phyloP scores from a whole-genome alignment of 371 early-diverging fungal genomes.

The Mortierella sp. region DNA sequence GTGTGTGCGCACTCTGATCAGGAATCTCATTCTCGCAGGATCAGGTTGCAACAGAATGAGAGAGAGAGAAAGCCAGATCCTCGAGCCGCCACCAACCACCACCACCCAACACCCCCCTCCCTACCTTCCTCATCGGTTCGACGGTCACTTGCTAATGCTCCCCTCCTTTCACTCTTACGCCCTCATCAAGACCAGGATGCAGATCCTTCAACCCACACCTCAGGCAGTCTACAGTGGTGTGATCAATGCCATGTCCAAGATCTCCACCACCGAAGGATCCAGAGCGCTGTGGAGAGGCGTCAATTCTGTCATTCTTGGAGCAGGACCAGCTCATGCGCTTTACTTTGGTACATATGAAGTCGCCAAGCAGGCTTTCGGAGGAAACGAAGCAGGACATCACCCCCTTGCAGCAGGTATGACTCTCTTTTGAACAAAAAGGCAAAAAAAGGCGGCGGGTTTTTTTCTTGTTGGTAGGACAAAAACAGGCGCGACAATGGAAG shows the following conservation, averaged over 20 bases:
- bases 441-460: neutral
- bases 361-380: conserved; percentile 81
- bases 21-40: too few species aligned
- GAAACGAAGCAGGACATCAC: conserved; percentile 64
- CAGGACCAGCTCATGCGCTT: conserved; percentile 96
- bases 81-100: too few species aligned
- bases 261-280: conserved; percentile 78
- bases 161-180: conserved; percentile 5
- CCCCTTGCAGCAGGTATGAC: conserved; percentile 71
- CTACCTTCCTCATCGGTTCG: too few species aligned
- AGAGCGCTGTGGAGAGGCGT: conserved; percentile 92
- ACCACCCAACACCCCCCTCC: too few species aligned
- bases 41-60: too few species aligned
- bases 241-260: conserved; percentile 66
- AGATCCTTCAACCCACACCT: conserved; percentile 71
- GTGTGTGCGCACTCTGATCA: too few species aligned
- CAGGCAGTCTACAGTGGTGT: conserved; percentile 73
- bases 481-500: too few species aligned
- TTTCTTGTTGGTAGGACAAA: neutral
- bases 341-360: conserved; percentile 96
- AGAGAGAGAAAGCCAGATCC: too few species aligned
- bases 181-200: conserved; percentile 80
- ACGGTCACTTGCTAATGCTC: neutral
- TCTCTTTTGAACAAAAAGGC: neutral
- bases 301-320: conserved; percentile 89